Evolutionary conservation across 305 asterid genomes (phyloP).

Genomic region (Solanum hybrid): DNA sequence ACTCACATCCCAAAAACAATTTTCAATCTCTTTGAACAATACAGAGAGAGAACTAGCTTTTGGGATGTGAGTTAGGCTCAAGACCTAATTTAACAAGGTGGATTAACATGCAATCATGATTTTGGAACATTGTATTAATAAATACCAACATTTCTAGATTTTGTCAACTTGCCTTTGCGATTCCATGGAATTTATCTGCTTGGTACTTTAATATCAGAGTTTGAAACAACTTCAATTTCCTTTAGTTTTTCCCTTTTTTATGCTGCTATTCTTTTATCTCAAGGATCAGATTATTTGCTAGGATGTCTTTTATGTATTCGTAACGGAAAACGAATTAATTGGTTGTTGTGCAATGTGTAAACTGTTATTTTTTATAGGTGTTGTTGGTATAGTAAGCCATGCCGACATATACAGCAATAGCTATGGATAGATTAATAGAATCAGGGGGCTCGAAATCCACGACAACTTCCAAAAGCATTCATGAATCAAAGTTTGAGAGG

Average conservation of each 20-base stretch:
- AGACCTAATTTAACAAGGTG: not conserved
- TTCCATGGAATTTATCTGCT: not conserved
- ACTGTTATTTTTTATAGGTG: not conserved
- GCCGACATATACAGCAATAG: slow-evolving; percentile 75
- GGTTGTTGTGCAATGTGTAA: not conserved
- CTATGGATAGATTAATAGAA: slow-evolving; percentile 77
- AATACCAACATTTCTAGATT: not conserved
- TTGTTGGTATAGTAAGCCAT: slow-evolving; percentile 26
- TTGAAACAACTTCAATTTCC: not conserved
- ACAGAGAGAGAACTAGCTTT: not conserved
- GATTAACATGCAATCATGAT: not conserved
- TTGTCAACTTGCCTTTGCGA: not conserved
- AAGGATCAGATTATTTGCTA: not conserved
- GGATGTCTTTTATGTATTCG: not conserved
- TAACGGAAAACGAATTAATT: not conserved
- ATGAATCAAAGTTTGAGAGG: slow-evolving; percentile 33
- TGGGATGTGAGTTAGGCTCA: not conserved
- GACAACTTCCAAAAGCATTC: slow-evolving; percentile 22
- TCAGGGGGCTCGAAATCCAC: slow-evolving; percentile 43
- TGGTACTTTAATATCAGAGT: not conserved
- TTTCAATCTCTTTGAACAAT: not conserved
- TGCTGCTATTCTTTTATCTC: not conserved
- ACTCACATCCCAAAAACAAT: too few relatives aligned
- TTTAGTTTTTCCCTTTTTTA: not conserved
- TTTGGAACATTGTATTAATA: not conserved